Evolutionary conservation across 208 protist species (phyloP).

Genomic region (Herpetomonas samuelpessoai): DNA sequence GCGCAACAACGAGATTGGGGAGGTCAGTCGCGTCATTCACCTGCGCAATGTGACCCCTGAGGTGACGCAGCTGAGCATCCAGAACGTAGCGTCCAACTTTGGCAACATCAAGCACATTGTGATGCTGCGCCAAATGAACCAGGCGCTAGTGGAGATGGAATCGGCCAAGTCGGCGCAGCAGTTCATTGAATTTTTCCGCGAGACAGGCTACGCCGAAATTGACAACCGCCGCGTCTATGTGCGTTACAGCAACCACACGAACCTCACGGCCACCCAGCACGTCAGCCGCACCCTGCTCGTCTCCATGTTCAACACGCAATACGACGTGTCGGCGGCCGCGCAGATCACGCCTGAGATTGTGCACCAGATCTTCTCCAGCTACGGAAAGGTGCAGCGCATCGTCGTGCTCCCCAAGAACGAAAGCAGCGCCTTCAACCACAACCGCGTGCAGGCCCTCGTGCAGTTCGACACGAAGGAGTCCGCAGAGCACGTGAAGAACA

Average conservation of each 20-base stretch:
- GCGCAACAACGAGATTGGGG: constrained; percentile 88
- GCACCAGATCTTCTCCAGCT: constrained; percentile 89
- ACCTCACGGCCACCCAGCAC: constrained; percentile 87
- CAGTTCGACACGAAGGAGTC: constrained; percentile 81
- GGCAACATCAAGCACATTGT: constrained; percentile 91
- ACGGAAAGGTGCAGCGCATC: constrained; percentile 86
- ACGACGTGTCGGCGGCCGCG: constrained; percentile 79
- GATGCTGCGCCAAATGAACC: constrained; percentile 93
- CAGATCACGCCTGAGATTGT: constrained; percentile 90
- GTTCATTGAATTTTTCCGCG: constrained; percentile 87
- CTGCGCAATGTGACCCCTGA: constrained; percentile 90
- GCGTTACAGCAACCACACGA: constrained; percentile 88
- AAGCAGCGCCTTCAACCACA: constrained; percentile 85
- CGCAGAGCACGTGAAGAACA: constrained; percentile 88
- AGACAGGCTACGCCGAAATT: constrained; percentile 87
- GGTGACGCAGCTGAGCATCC: constrained; percentile 89
- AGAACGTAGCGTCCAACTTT: constrained; percentile 84
- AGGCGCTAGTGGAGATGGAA: constrained; percentile 92
- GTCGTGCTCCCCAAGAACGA: constrained; percentile 92
- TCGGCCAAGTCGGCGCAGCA: constrained; percentile 81
- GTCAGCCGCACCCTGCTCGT: constrained; percentile 85
- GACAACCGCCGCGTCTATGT: constrained; percentile 91
- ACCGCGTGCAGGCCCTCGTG: constrained; percentile 89
- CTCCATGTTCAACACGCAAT: constrained; percentile 93
- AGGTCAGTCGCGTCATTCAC: constrained; percentile 84